A percentile compares a stretch with the other conserved stretches of the same genome.
phyloP scores from a whole-genome alignment of 2,329 filamentous ascomycete species.

The Mycogone perniciosa region DNA sequence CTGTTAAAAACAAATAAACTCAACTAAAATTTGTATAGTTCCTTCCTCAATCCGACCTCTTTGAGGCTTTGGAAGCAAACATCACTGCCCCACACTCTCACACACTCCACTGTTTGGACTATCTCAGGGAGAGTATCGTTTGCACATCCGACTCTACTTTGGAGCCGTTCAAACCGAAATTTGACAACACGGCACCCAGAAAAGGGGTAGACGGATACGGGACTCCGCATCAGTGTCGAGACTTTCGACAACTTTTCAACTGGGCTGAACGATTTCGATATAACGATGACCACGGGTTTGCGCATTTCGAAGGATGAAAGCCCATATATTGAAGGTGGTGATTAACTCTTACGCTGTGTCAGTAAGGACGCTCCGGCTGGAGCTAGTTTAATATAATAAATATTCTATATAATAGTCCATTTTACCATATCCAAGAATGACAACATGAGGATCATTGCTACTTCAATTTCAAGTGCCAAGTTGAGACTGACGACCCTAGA shows the following conservation, averaged over 20 bases:
- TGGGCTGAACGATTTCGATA: slow-evolving; percentile 7
- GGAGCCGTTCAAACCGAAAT: slow-evolving; percentile 4
- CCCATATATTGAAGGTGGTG: too few species aligned
- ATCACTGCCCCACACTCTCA: slow-evolving; percentile 5
- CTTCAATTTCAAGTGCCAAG: too few species aligned
- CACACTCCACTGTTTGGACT: slow-evolving; percentile 5
- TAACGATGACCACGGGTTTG: slow-evolving; percentile 5
- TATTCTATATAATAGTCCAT: too few species aligned
- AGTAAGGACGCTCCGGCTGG: too few species aligned
- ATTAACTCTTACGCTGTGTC: too few species aligned
- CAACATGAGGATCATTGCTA: too few species aligned
- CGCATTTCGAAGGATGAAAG: background rate
- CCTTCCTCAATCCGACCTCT: slow-evolving; percentile 4
- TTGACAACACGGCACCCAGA: background rate
- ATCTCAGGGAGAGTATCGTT: slow-evolving; percentile 5
- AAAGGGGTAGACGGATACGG: slow-evolving; percentile 7
- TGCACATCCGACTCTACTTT: slow-evolving; percentile 1
- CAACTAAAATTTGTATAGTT: background rate
- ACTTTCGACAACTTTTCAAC: slow-evolving; percentile 1
- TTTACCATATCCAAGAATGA: too few species aligned
- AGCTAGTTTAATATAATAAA: too few species aligned
- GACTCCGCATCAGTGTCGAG: slow-evolving; percentile 4
- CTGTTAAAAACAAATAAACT: background rate
- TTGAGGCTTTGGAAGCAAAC: slow-evolving; percentile 1
- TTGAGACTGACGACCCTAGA: too few species aligned